These are phyloP conservation scores for Chlorella sp. DNA, from an alignment of 139 green algal genomes.

Conservation along the genomic window DNA sequence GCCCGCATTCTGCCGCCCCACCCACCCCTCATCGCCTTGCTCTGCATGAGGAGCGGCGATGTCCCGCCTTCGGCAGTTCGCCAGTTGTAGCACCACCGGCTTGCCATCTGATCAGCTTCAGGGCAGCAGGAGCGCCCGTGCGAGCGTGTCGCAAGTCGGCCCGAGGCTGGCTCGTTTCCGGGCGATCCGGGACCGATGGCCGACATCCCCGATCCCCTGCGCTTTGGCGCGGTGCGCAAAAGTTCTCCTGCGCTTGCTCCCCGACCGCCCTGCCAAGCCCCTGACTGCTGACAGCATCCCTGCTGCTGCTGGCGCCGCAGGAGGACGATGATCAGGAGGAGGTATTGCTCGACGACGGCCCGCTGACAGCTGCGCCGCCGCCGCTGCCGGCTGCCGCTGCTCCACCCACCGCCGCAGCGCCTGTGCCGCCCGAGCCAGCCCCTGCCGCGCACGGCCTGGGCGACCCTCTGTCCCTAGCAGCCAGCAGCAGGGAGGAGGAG, in stretches of 20 bases:
- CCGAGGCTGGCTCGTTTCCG: not conserved
- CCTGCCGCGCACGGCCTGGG: not conserved
- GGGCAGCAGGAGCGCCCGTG: too few species aligned
- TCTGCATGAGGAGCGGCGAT: too few species aligned
- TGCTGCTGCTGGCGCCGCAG: not conserved
- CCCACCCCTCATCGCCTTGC: too few species aligned
- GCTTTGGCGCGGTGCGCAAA: not conserved
- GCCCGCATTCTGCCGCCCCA: too few species aligned
- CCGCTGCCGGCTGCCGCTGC: not conserved
- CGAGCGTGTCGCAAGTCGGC: too few species aligned
- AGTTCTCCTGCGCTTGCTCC: not conserved
- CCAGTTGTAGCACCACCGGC: too few species aligned
- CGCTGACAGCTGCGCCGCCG: not conserved
- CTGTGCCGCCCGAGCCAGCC: not conserved
- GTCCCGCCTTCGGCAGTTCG: too few species aligned
- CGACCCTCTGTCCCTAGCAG: not conserved
- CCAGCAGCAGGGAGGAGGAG: constrained; percentile 2
- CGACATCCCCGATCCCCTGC: not conserved
- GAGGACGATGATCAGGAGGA: constrained; percentile 20
- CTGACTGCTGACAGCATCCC: not conserved
- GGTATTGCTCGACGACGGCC: constrained; percentile 35
- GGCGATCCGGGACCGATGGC: not conserved
- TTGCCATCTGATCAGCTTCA: too few species aligned
- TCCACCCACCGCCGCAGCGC: not conserved
- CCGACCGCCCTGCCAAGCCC: not conserved